These are phyloP conservation scores for Tricholoma matsutake DNA, from an alignment of 768 basidiomycete genomes.

Conservation along the genomic window DNA sequence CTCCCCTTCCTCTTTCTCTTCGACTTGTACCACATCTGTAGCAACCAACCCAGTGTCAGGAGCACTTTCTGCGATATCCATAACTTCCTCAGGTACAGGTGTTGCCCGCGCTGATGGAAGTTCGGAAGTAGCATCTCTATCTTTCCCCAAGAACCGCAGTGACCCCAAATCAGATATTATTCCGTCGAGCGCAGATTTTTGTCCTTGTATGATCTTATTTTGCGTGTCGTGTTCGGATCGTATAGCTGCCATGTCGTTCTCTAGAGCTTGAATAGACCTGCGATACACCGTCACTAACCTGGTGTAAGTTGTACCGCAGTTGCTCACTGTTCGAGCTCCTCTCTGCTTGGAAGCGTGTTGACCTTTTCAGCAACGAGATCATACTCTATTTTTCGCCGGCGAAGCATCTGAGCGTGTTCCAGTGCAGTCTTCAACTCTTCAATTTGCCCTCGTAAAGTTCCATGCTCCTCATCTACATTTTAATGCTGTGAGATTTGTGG, in stretches of 20 bases:
- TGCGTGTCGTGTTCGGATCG: constrained; percentile 73
- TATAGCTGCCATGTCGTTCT: constrained; percentile 78
- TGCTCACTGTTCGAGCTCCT: constrained; percentile 74
- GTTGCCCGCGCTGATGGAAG: constrained; percentile 45
- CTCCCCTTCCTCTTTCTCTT: constrained; percentile 36
- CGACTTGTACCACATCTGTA: constrained; percentile 9
- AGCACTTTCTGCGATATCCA: constrained; percentile 15
- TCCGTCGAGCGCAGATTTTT: constrained; percentile 63
- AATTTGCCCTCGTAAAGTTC: constrained; percentile 63
- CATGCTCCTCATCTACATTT: constrained; percentile 65
- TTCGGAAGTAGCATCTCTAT: constrained; percentile 48
- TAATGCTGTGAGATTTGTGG: not conserved
- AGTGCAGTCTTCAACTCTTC: constrained; percentile 72
- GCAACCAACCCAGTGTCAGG: constrained; percentile 1
- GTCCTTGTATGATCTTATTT: constrained; percentile 59
- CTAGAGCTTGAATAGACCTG: constrained; percentile 66
- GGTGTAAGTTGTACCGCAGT: not conserved
- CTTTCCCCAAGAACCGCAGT: constrained; percentile 68
- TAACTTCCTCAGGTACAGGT: constrained; percentile 41
- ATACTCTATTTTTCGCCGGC: constrained; percentile 82
- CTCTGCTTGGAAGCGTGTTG: constrained; percentile 70
- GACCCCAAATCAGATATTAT: constrained; percentile 62
- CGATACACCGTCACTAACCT: not conserved
- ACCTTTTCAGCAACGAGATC: constrained; percentile 82
- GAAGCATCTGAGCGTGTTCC: constrained; percentile 75